A percentile compares a stretch with the other conserved stretches of the same genome.
Conservation (phyloP, 257 asterid genomes). For the Capsicum baccatum region DNA sequence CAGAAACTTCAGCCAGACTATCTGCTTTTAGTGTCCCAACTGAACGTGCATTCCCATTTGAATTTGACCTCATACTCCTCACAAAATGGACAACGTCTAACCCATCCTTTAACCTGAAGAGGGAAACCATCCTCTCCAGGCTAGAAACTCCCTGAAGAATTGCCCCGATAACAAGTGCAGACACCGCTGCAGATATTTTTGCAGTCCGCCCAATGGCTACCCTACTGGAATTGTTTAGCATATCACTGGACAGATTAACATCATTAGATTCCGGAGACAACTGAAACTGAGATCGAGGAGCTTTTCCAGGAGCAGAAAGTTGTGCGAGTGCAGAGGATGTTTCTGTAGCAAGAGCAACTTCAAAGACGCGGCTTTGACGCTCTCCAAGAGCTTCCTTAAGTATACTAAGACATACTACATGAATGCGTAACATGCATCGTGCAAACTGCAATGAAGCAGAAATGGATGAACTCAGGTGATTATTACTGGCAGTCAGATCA, state of each 20-base stretch:
- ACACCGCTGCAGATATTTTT: constrained; percentile 70
- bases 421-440: constrained; percentile 77
- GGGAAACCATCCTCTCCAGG: constrained; percentile 91
- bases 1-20: constrained; percentile 77
- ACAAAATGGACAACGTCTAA: constrained; percentile 78
- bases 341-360: constrained; percentile 95
- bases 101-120: constrained; percentile 89
- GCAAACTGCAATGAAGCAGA: constrained; percentile 69
- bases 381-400: constrained; percentile 98
- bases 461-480: constrained; percentile 58
- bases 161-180: constrained; percentile 86
- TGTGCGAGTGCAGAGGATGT: constrained; percentile 80
- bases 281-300: constrained; percentile 74
- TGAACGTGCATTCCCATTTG: constrained; percentile 83
- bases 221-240: constrained; percentile 54
- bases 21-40: constrained; percentile 70
- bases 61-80: constrained; percentile 76
- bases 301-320: constrained; percentile 75
- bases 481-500: constrained; percentile 58
- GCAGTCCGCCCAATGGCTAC: constrained; percentile 59
- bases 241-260: constrained; percentile 57
- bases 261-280: constrained; percentile 76
- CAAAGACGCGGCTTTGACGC: constrained; percentile 97
- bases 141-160: constrained; percentile 89
- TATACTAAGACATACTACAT: constrained; percentile 74